Base-by-base conservation (phyloP, 2,329 filamentous ascomycete genomes). In the Monilinia vaccinii-corymbosi region DNA sequence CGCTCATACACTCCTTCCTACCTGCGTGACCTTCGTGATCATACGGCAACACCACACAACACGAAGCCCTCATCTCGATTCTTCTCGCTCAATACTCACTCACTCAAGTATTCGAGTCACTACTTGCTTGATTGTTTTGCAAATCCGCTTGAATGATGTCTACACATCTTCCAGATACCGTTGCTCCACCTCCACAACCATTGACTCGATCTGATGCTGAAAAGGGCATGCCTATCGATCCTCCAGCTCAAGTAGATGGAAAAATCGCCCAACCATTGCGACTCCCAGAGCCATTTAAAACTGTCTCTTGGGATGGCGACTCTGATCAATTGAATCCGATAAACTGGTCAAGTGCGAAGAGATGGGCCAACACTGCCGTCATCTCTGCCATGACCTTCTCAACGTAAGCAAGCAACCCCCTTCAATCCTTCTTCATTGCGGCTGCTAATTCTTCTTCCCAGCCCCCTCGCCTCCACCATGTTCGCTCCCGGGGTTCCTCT, bases 241-340 rank as follows among this genome's bases (percentile, higher is more conserved):
- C 9, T n/a, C 8, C 2, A 11, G 2, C 25, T 38, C 34, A 23
- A 7, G 21, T 1, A 13, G 40, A 56, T 16, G 53, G 28, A 14
- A 16, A 47, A 36, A 8, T 47, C 5, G 36, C 53, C 1, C 25
- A n/a, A 42, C 28, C 25, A 14, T n/a, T 46, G n/a, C 31, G 28
- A 47, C n/a, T 16, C 8, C 53, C 53, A 18, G 53, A 46, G 5
- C n/a, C 23, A 23, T 48, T 92, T 96, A 69, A 95, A 96, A 57
- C 96, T 90, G 0, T 94, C 90, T 70, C 78, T 23, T 81, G 79
- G 66, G 57, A 71, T 49, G 61, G 48, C 10, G 60, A 64, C 10
- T 66, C 68, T 61, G 74, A 77, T 61, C 68, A 67, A 2, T 66
- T 70, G 11, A 78, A 81, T 58, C 79, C 79, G 0, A 72, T 73